Evolutionary conservation across 139 green algal genomes (phyloP).

Genomic region (Gonium pectorale): DNA sequence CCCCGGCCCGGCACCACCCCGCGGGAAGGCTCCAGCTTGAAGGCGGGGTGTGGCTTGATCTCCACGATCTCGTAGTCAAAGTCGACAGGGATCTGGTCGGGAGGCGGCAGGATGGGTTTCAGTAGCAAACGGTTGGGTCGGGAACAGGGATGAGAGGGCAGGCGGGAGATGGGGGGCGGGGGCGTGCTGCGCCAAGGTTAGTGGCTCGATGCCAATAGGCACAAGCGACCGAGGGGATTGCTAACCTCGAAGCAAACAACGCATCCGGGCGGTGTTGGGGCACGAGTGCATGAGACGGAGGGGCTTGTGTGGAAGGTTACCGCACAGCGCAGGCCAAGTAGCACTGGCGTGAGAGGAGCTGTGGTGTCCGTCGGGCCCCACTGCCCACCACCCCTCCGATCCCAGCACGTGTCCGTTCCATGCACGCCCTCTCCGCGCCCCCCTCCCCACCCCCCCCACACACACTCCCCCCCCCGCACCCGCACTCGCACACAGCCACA

Average conservation of each 20-base stretch:
- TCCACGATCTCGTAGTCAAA: conserved; percentile 67
- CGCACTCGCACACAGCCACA: too few species aligned
- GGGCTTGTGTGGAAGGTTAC: too few species aligned
- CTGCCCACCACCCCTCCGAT: not conserved
- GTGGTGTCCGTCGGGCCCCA: too few species aligned
- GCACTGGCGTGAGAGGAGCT: too few species aligned
- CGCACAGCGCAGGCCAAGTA: too few species aligned
- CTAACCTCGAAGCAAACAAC: too few species aligned
- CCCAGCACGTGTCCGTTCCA: not conserved
- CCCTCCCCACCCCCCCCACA: not conserved
- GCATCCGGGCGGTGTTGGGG: too few species aligned
- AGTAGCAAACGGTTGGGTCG: not conserved
- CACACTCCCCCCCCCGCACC: too few species aligned
- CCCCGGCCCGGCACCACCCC: conserved; percentile 64
- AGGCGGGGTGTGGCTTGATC: conserved; percentile 47
- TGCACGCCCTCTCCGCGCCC: not conserved
- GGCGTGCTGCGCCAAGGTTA: too few species aligned
- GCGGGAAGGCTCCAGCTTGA: conserved; percentile 44
- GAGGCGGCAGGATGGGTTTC: not conserved
- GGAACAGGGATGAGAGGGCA: not conserved
- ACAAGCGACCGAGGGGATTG: too few species aligned
- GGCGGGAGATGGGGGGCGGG: not conserved
- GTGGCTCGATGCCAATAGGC: too few species aligned
- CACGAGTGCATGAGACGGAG: too few species aligned
- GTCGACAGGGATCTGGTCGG: conserved; percentile 53